Percentiles rank a stretch among this genome's conserved stretches.
phyloP scores from a whole-genome alignment of 257 asterid species.

The Nicotiana tomentosiformis region DNA sequence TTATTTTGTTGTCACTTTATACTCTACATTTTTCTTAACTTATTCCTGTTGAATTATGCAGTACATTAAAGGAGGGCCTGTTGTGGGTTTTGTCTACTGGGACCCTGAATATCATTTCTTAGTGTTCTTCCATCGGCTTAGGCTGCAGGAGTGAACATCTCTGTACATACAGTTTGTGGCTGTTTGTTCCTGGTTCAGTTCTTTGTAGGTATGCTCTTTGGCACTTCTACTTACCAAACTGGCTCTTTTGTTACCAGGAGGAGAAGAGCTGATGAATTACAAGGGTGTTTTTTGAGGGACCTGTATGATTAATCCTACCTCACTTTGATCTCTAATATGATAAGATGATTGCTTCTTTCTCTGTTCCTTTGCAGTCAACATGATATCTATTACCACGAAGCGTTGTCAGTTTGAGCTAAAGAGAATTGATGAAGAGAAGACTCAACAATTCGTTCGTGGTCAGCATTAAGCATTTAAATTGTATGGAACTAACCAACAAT shows the following conservation, averaged over 20 bases:
- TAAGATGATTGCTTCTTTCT: not conserved
- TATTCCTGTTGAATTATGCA: constrained; percentile 32
- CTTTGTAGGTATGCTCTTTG: constrained; percentile 31
- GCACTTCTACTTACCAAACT: not conserved
- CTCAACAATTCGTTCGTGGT: not conserved
- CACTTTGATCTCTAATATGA: not conserved
- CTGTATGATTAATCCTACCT: not conserved
- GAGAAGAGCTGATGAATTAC: not conserved
- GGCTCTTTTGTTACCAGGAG: not conserved
- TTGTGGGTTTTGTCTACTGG: constrained; percentile 89
- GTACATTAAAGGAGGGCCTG: constrained; percentile 93
- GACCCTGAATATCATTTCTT: constrained; percentile 86
- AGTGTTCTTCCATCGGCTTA: constrained; percentile 81
- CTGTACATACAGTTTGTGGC: constrained; percentile 21
- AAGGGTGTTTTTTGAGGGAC: not conserved
- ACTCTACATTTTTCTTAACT: not conserved
- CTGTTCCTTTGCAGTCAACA: not conserved
- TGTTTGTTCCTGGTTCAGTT: constrained; percentile 21
- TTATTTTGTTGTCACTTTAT: not conserved
- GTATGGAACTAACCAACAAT: not conserved
- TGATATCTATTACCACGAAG: not conserved
- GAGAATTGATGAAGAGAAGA: not conserved
- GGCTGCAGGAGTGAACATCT: constrained; percentile 52
- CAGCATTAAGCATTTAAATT: not conserved
- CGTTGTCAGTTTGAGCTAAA: not conserved